Conservation (phyloP, 2,329 filamentous ascomycete species). For the Pseudocercospora musae region DNA sequence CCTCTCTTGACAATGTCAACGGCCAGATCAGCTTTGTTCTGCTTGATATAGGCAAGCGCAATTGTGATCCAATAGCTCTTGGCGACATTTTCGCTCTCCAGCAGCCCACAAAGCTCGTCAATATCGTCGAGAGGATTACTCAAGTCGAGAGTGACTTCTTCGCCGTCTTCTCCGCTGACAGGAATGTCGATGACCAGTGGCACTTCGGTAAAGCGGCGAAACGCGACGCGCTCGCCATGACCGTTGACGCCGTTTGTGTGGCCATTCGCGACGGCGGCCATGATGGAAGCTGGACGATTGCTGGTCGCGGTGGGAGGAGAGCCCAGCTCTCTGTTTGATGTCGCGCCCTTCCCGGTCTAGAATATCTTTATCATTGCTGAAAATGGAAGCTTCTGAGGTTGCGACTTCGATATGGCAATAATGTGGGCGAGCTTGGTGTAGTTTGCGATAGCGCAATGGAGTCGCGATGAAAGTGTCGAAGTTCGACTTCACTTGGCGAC, state of each 20-base stretch:
- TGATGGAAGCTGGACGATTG: constrained; percentile 32
- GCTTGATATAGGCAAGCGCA: constrained; percentile 92
- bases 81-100: constrained; percentile 89
- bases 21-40: constrained; percentile 83
- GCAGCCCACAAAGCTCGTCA: constrained; percentile 91
- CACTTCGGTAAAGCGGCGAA: constrained; percentile 59
- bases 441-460: not conserved
- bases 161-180: constrained; percentile 59
- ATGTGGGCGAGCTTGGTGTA: not conserved
- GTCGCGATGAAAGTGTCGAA: not conserved
- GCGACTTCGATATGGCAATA: not conserved
- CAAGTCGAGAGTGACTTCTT: constrained; percentile 87
- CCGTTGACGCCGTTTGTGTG: constrained; percentile 53
- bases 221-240: constrained; percentile 36
- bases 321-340: constrained; percentile 7
- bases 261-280: constrained; percentile 52
- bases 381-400: not conserved
- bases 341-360: not conserved
- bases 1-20: constrained; percentile 70
- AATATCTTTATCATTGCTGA: not conserved
- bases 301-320: constrained; percentile 4
- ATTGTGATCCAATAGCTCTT: constrained; percentile 98
- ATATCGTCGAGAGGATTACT: constrained; percentile 82
- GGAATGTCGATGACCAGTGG: constrained; percentile 63
- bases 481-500: not conserved